Conservation (phyloP, 352 stramenopile species). For the Phytopythium helicoides region DNA sequence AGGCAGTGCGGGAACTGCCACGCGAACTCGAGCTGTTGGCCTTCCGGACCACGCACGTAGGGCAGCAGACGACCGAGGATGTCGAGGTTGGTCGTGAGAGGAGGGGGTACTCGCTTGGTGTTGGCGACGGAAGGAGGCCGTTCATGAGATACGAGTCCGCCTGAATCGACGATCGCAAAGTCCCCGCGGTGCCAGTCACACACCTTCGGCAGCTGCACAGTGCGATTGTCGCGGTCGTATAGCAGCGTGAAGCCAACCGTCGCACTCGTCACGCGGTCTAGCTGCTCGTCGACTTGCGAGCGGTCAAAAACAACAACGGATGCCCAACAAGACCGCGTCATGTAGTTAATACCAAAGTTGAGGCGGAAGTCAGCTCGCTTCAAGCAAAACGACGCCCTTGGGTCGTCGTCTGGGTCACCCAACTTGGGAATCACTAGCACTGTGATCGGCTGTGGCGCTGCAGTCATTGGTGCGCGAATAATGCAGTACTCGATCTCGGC, state of each 20-base stretch:
- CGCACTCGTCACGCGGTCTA: slow-evolving; percentile 31
- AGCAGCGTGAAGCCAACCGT: slow-evolving; percentile 30
- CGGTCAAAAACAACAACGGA: slow-evolving; percentile 40
- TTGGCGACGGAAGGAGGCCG: no score
- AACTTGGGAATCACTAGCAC: slow-evolving; percentile 47
- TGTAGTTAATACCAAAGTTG: slow-evolving; percentile 63
- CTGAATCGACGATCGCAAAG: no score
- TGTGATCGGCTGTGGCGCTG: slow-evolving; percentile 35
- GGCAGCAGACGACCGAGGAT: slow-evolving; percentile 28
- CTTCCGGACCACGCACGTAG: slow-evolving; percentile 30
- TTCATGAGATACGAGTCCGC: no score
- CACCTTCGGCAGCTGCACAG: slow-evolving; percentile 46
- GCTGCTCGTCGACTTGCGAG: slow-evolving; percentile 39
- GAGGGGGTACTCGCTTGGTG: neutral
- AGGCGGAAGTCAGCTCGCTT: slow-evolving; percentile 37
- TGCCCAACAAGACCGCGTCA: slow-evolving; percentile 45
- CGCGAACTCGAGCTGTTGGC: slow-evolving; percentile 35
- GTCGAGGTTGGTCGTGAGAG: slow-evolving; percentile 9
- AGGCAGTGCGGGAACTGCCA: slow-evolving; percentile 26
- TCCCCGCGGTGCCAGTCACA: slow-evolving; percentile 60
- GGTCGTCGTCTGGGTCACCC: slow-evolving; percentile 19
- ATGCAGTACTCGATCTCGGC: slow-evolving; percentile 60
- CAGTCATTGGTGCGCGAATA: slow-evolving; percentile 37
- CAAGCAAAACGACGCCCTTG: slow-evolving; percentile 20
- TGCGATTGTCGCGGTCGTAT: slow-evolving; percentile 42